Conservation (phyloP, 208 protist species). For the Crithidia mellificae region DNA sequence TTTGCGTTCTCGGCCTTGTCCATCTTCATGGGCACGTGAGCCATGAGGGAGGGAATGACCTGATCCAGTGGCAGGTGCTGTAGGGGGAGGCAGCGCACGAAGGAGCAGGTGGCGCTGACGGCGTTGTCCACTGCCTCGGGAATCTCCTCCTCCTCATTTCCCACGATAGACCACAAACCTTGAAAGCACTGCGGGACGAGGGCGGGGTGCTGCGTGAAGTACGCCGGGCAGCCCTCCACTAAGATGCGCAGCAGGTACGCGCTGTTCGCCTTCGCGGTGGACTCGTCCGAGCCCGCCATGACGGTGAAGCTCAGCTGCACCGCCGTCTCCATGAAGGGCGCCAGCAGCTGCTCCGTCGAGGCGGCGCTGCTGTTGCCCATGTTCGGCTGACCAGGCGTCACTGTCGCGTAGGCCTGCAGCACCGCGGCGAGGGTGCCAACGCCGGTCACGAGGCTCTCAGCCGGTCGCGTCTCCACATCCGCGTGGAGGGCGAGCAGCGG, state of each 20-base stretch:
- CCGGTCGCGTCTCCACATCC: constrained; percentile 45
- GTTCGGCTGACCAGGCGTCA: constrained; percentile 9
- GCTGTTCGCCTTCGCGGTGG: constrained; percentile 63
- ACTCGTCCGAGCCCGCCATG: constrained; percentile 65
- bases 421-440: constrained; percentile 57
- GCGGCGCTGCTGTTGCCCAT: neutral
- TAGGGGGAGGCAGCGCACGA: constrained; percentile 60
- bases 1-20: constrained; percentile 82
- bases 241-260: constrained; percentile 64
- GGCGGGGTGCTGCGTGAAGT: constrained; percentile 24
- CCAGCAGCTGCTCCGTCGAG: constrained; percentile 27
- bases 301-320: constrained; percentile 48
- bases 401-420: constrained; percentile 48
- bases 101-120: constrained; percentile 75
- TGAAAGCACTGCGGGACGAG: constrained; percentile 38
- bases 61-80: constrained; percentile 27
- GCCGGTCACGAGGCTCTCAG: constrained; percentile 72
- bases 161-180: constrained; percentile 41
- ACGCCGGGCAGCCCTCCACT: constrained; percentile 54
- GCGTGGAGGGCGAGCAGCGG: constrained; percentile 67
- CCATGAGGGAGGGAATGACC: constrained; percentile 59
- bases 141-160: constrained; percentile 54
- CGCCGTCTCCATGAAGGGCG: constrained; percentile 51
- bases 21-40: constrained; percentile 70
- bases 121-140: constrained; percentile 85